phyloP scores from a whole-genome alignment of 306 rosid genomes.

The Pyrus communis region DNA sequence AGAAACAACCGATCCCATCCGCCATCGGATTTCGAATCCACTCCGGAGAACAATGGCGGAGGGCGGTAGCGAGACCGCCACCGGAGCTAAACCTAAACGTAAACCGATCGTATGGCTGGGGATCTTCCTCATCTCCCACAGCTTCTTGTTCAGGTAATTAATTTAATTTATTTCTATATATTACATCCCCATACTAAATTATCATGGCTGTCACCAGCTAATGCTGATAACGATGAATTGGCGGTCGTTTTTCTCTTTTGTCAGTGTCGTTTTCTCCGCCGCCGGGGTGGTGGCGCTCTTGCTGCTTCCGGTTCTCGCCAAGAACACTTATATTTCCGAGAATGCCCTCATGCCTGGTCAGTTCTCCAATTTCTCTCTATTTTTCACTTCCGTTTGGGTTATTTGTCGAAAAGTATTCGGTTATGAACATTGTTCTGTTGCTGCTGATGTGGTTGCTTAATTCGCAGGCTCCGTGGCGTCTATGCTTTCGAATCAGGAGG shows the following conservation, averaged over 20 bases:
- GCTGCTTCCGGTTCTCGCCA: conserved; percentile 79
- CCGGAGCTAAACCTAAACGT: conserved; percentile 10
- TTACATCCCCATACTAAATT: neutral
- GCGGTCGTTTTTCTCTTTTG: neutral
- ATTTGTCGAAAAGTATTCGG: neutral
- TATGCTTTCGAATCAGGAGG: conserved; percentile 66
- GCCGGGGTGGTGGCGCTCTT: conserved; percentile 75
- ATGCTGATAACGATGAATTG: neutral
- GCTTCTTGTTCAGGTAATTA: conserved; percentile 57
- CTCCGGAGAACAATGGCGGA: conserved; percentile 22
- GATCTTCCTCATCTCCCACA: conserved; percentile 65
- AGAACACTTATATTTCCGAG: conserved; percentile 88
- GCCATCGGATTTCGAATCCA: neutral
- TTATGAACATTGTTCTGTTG: neutral
- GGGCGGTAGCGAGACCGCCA: neutral
- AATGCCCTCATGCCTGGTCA: conserved; percentile 96
- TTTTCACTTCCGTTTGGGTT: neutral
- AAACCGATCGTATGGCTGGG: conserved; percentile 66
- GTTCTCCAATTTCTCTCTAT: neutral
- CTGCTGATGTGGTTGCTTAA: neutral
- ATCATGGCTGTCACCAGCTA: no score
- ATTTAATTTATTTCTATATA: neutral
- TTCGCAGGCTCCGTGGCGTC: conserved; percentile 62
- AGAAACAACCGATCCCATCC: neutral
- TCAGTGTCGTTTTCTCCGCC: conserved; percentile 54